phyloP scores from a whole-genome alignment of 371 early-diverging fungal species.

The Rhizopus sp. region DNA sequence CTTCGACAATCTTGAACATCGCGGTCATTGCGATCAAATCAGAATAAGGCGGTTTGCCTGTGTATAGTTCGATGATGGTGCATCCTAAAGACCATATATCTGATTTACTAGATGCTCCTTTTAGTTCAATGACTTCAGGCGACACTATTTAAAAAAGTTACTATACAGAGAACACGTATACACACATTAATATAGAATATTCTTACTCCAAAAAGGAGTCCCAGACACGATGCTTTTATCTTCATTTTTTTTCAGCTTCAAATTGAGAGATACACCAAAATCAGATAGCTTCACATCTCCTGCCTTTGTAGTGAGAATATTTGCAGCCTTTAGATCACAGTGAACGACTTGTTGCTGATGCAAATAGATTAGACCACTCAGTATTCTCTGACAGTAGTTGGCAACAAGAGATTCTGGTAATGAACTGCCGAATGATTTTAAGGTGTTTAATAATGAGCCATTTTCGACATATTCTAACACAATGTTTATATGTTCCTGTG shows the following conservation, averaged over 20 bases:
- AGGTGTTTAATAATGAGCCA: constrained; percentile 87
- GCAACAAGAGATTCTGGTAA: constrained; percentile 92
- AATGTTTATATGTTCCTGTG: constrained; percentile 72
- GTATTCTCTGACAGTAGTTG: constrained; percentile 85
- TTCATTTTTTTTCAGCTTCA: constrained; percentile 60
- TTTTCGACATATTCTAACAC: constrained; percentile 94
- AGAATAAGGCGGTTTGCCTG: constrained; percentile 87
- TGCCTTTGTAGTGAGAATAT: constrained; percentile 92
- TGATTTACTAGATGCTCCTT: constrained; percentile 79
- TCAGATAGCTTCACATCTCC: constrained; percentile 95
- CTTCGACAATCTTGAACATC: constrained; percentile 91
- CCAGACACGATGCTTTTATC: constrained; percentile 79
- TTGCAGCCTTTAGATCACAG: constrained; percentile 97
- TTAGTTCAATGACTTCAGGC: constrained; percentile 90
- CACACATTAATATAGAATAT: not conserved
- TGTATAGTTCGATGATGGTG: constrained; percentile 85
- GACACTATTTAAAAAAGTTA: constrained; percentile 71
- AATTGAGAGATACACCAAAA: constrained; percentile 91
- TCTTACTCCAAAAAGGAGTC: constrained; percentile 93
- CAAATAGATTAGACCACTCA: constrained; percentile 88
- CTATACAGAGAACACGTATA: not conserved
- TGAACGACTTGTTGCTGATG: constrained; percentile 91
- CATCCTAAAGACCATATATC: constrained; percentile 94
- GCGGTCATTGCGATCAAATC: constrained; percentile 85
- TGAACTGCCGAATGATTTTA: constrained; percentile 85